These are phyloP conservation scores for Globisporangium emineosum DNA, from an alignment of 352 stramenopile species.

Conservation along the genomic window DNA sequence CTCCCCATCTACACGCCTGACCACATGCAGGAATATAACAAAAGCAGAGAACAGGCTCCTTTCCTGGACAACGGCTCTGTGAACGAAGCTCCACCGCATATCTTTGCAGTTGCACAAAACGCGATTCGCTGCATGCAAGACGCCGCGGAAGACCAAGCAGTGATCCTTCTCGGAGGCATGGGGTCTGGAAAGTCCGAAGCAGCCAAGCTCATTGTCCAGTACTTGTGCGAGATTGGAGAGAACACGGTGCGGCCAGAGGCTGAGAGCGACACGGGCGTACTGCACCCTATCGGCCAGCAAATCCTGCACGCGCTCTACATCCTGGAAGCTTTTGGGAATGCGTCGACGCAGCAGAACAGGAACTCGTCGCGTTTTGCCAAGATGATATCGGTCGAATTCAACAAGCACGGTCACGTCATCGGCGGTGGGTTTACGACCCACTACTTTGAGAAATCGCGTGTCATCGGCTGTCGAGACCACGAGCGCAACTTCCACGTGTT, in stretches of 20 bases:
- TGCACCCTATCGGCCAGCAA: constrained; percentile 78
- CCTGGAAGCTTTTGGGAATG: constrained; percentile 78
- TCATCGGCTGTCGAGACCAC: constrained; percentile 65
- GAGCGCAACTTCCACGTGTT: constrained; percentile 95
- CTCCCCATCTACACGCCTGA: constrained; percentile 83
- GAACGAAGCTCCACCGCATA: constrained; percentile 64
- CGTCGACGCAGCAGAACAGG: constrained; percentile 46
- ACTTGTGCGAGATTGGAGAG: constrained; percentile 77
- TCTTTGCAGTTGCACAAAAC: constrained; percentile 80
- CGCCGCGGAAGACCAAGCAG: constrained; percentile 69
- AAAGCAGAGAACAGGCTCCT: constrained; percentile 49
- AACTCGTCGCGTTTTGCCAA: constrained; percentile 82
- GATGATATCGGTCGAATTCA: constrained; percentile 85
- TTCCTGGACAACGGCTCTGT: constrained; percentile 53
- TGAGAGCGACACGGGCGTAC: constrained; percentile 43
- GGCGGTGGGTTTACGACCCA: constrained; percentile 79
- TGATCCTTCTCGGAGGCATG: constrained; percentile 73
- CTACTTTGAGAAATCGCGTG: constrained; percentile 81
- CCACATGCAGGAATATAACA: constrained; percentile 79
- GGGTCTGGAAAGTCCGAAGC: constrained; percentile 77
- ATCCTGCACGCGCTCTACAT: constrained; percentile 79
- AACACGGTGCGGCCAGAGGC: constrained; percentile 32
- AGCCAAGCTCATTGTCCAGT: constrained; percentile 80
- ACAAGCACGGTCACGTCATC: constrained; percentile 70
- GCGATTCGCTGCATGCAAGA: constrained; percentile 78